Percentiles rank a stretch among this genome's conserved stretches.
These are phyloP conservation scores for Albophoma yamanashiensis DNA, from an alignment of 2,329 filamentous ascomycete genomes.

Conservation along the genomic window DNA sequence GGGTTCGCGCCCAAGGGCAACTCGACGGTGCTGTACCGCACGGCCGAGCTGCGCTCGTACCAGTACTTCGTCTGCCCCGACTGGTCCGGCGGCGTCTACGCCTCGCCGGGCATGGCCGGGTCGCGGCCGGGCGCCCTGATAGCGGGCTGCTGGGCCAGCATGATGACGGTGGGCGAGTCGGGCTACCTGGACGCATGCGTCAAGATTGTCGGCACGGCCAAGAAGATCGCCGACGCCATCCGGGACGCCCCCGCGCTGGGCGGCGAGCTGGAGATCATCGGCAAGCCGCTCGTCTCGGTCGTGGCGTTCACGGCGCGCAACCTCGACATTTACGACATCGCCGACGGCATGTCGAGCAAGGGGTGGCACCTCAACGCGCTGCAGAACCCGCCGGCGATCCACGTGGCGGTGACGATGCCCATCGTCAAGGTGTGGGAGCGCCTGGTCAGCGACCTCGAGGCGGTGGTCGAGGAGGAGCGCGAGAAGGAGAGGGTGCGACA, in stretches of 20 bases:
- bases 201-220: slow-evolving; percentile 77
- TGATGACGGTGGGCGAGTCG: slow-evolving; percentile 78
- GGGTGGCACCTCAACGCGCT: slow-evolving; percentile 96
- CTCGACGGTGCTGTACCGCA: slow-evolving; percentile 85
- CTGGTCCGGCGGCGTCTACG: slow-evolving; percentile 95
- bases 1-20: slow-evolving; percentile 98
- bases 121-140: slow-evolving; percentile 89
- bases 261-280: slow-evolving; percentile 68
- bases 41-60: slow-evolving; percentile 64
- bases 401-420: slow-evolving; percentile 86
- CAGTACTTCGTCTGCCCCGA: slow-evolving; percentile 96
- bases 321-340: slow-evolving; percentile 90
- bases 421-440: slow-evolving; percentile 72
- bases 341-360: slow-evolving; percentile 71
- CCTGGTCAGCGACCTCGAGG: slow-evolving; percentile 62
- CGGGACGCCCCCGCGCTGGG: slow-evolving; percentile 56
- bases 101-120: slow-evolving; percentile 82
- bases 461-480: slow-evolving; percentile 58
- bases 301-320: slow-evolving; percentile 76
- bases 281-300: slow-evolving; percentile 79
- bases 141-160: slow-evolving; percentile 86
- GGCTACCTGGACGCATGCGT: slow-evolving; percentile 83
- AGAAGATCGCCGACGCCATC: slow-evolving; percentile 70
- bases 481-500: slow-evolving; percentile 68
- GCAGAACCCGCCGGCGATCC: slow-evolving; percentile 83